Base-by-base conservation (phyloP, 148 eudicot genomes). In the Silene conica region DNA sequence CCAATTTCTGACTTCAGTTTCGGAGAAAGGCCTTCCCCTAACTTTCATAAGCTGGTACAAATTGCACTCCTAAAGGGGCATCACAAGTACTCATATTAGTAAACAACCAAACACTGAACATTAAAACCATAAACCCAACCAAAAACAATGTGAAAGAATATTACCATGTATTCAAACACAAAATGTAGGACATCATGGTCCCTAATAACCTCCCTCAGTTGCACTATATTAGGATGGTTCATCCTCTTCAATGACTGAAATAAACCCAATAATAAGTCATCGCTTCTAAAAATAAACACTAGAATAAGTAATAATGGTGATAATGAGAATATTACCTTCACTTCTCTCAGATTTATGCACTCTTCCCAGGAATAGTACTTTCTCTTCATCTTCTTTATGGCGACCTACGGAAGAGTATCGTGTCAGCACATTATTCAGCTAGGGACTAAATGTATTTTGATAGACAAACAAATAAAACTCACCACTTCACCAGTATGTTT, bases 151-250 rank as follows among this genome's bases (percentile, higher is more conserved):
- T 23, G 28, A 34, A 21, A 77, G 21, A 72, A 57, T 16, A 67
- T 77, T 80, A 93, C 99, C 97, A 92, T 90, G 82, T 92, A 92
- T 66, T 95, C 97, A 64, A 95, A 92, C 79, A 92, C 97, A 79
- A 95, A 92, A 78, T 90, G 88, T 78, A 95, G 78, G 48, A 86
- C 85, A 70, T 92, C 84, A 80, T 87, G 86, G 73, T 95, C 97
- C 79, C 96, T 83, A 25, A 92, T 92, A 65, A 92, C 94, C 88
- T 95, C 99, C 86, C 87, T 90, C 81, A 95, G 94, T 88, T 89
- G 91, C 73, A 94, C 96, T 74, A 94, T 91, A 83, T 88, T 91
- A 25, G 93, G 88, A 83, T 94, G 98, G 80, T 81, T 89, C 98
- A 94, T 89, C 80, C 85, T 91, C 81, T 90, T 83, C 89, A 94